Base-by-base conservation (phyloP, 2,329 filamentous ascomycete genomes). In the Geoglossum cookeanum region DNA sequence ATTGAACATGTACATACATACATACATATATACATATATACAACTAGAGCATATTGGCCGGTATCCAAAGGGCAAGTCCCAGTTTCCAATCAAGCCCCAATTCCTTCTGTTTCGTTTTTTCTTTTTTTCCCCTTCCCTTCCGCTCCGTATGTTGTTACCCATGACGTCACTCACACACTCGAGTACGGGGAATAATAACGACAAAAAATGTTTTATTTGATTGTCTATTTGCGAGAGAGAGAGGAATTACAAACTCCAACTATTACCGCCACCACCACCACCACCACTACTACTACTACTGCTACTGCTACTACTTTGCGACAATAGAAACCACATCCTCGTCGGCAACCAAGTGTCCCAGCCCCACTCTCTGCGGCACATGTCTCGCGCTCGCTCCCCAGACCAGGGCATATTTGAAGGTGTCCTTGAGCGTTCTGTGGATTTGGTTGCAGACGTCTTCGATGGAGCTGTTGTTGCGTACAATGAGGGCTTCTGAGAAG, bases 361-460 rank as follows among this genome's bases (percentile, higher is more conserved):
- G 70, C 0, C 92, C 94, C 42, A 96, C 91, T 61, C 92, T 77
- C 75, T 98, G 92, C 39, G 94, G 92, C 39, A 97, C 77, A 74
- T 98, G 94, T 65, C 88, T 82, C 39, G 92, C 92, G 70, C 91
- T 97, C 17, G 90, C 90, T 3, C 92, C 92, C 94, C 94, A 98
- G 0, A 98, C 92, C 62, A 97, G 72, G 2, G 92, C 94, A 72
- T 97, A 96, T 75, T 97, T 98, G 78, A 97, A 98, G 3, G 89
- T 95, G 61, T 98, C 94, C 79, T 97, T 98, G 62, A 98, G 74
- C 30, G 82, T 92, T 60, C 92, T 78, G 72, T 98, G 92, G 63
- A 98, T 86, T 64, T 87, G 82, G 70, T 98, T 92, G 70, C 92
- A 98, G 8, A 98, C 92, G 70, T 98, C 91, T 72, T 97, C 92